Percentiles rank a stretch among this genome's conserved stretches.
Conservation (phyloP, 2,329 filamentous ascomycete genomes). For the Diaporthe vexans region DNA sequence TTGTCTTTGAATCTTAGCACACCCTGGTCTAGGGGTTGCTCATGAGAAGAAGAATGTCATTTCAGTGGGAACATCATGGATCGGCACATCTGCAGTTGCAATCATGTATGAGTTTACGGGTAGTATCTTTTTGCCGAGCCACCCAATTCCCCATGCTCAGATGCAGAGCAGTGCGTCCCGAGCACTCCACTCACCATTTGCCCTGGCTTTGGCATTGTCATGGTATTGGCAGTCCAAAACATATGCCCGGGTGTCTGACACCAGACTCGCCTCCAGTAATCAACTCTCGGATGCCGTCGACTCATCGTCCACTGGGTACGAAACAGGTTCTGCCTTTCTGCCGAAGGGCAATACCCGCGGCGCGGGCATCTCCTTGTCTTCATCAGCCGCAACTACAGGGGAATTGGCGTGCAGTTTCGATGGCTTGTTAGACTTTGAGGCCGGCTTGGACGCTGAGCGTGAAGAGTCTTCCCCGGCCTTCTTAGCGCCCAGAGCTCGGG, state of each 20-base stretch:
- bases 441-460: slow-evolving; percentile 12
- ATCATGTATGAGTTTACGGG: background rate
- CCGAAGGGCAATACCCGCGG: slow-evolving; percentile 8
- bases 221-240: background rate
- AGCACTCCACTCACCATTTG: background rate
- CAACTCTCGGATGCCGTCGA: slow-evolving; percentile 37
- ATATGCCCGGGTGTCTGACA: background rate
- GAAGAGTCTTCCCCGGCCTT: slow-evolving; percentile 25
- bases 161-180: background rate
- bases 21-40: background rate
- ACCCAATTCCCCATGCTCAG: background rate
- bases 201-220: background rate
- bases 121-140: background rate
- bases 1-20: no score
- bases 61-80: background rate
- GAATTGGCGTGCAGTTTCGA: slow-evolving; percentile 31
- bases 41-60: background rate
- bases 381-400: background rate
- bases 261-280: background rate
- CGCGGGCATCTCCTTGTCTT: slow-evolving; percentile 26
- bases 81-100: background rate
- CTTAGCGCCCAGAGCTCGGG: slow-evolving; percentile 16
- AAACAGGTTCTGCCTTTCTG: slow-evolving; percentile 13
- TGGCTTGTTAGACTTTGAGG: slow-evolving; percentile 14
- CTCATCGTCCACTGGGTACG: slow-evolving; percentile 34